Evolutionary conservation across 2,329 filamentous ascomycete genomes (phyloP).

Genomic region (Diaporthe sp.): DNA sequence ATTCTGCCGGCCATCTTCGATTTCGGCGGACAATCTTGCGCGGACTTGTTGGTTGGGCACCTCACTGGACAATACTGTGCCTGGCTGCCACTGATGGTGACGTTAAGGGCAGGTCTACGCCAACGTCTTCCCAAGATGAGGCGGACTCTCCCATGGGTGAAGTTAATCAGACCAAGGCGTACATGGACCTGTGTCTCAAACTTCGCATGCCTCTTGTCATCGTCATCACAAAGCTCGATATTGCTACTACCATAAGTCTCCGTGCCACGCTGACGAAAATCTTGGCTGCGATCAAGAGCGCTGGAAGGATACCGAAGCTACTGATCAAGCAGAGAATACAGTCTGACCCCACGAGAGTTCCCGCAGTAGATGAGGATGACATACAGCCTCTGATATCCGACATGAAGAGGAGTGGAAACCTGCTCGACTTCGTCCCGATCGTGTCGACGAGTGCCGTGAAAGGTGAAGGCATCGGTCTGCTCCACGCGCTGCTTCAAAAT

Average conservation of each 20-base stretch:
- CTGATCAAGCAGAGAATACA: conserved; percentile 68
- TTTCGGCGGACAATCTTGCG: conserved; percentile 91
- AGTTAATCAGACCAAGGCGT: conserved; percentile 81
- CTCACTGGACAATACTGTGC: conserved; percentile 93
- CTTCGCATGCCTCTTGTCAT: conserved; percentile 83
- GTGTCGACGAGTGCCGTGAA: conserved; percentile 89
- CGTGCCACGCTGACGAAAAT: conserved; percentile 80
- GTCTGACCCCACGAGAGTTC: conserved; percentile 70
- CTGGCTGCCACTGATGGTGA: conserved; percentile 84
- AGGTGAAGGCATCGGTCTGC: conserved; percentile 82
- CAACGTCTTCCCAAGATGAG: conserved; percentile 64
- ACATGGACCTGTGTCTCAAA: conserved; percentile 88
- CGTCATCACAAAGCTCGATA: conserved; percentile 90
- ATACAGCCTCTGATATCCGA: conserved; percentile 68
- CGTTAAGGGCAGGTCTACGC: conserved; percentile 47
- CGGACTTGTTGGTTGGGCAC: conserved; percentile 94
- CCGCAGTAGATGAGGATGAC: conserved; percentile 68
- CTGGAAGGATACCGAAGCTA: conserved; percentile 81
- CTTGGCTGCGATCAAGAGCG: conserved; percentile 82
- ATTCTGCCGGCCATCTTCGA: conserved; percentile 91
- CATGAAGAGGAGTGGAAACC: conserved; percentile 59
- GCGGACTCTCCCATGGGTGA: conserved; percentile 67
- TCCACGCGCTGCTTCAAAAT: conserved; percentile 85
- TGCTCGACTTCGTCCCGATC: conserved; percentile 79
- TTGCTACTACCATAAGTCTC: conserved; percentile 81